Evolutionary conservation across 192 early-diverging fungal genomes (phyloP).

Genomic region (Backusella parvicylindrica): DNA sequence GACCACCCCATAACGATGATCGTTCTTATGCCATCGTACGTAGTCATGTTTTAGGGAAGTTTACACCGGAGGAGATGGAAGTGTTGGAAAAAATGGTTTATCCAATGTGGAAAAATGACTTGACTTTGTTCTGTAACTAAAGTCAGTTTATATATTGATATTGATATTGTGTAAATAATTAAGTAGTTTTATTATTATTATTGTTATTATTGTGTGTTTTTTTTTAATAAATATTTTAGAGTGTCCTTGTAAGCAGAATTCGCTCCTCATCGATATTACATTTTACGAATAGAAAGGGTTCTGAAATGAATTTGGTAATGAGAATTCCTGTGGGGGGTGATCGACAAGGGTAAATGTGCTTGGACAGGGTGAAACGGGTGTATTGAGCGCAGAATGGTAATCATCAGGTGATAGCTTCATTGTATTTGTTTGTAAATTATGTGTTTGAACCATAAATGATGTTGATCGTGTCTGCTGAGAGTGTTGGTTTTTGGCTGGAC

Average conservation of each 20-base stretch:
- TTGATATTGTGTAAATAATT: too few species aligned
- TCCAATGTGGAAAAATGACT: constrained; percentile 5
- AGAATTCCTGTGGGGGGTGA: neutral
- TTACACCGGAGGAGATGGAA: constrained; percentile 47
- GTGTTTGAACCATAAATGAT: constrained; percentile 32
- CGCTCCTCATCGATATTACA: neutral
- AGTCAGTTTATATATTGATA: neutral
- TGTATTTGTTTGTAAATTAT: constrained; percentile 16
- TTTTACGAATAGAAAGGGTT: constrained; percentile 6
- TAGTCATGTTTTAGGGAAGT: constrained; percentile 52
- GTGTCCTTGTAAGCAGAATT: neutral
- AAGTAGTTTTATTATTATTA: neutral
- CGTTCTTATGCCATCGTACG: constrained; percentile 41
- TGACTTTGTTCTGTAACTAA: constrained; percentile 1
- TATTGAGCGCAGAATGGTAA: constrained; percentile 49
- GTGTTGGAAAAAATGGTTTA: constrained; percentile 43
- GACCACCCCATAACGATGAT: constrained; percentile 36
- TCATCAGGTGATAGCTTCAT: constrained; percentile 20
- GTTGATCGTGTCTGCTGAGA: neutral
- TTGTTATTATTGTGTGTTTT: neutral
- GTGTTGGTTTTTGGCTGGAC: constrained; percentile 17
- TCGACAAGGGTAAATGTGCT: constrained; percentile 17
- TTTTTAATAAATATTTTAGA: neutral
- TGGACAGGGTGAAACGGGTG: constrained; percentile 52
- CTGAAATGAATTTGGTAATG: neutral